phyloP scores from a whole-genome alignment of 192 early-diverging fungal species.

The Coemansia sp. region DNA sequence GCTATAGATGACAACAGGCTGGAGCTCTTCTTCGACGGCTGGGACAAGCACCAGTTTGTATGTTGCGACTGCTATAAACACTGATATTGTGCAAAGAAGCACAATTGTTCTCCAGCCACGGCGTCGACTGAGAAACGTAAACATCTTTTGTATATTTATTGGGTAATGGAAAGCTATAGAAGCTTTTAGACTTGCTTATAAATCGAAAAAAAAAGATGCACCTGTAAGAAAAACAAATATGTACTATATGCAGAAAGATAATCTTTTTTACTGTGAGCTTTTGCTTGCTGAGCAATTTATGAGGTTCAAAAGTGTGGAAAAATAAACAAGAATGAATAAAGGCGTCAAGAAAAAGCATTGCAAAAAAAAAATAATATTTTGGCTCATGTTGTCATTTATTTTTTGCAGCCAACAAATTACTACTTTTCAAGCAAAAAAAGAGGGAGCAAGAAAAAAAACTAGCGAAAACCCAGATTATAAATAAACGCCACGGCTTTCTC shows the following conservation, averaged over 20 bases:
- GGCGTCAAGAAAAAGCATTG: no score
- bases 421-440: no score
- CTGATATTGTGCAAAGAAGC: not conserved
- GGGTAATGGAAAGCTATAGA: not conserved
- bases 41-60: not conserved
- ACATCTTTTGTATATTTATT: not conserved
- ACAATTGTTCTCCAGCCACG: not conserved
- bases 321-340: no score
- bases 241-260: not conserved
- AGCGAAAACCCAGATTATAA: no score
- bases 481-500: no score
- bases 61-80: not conserved
- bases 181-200: not conserved
- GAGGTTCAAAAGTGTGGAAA: no score
- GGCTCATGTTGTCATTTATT: no score
- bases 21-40: not conserved
- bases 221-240: not conserved
- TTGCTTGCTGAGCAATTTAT: no score
- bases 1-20: slow-evolving; percentile 8
- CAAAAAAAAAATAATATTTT: no score
- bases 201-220: not conserved
- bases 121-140: not conserved
- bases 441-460: no score
- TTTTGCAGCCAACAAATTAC: no score
- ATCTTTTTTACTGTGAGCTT: not conserved